These are phyloP conservation scores for Sicyos edulis DNA, from an alignment of 306 rosid genomes.

Conservation along the genomic window DNA sequence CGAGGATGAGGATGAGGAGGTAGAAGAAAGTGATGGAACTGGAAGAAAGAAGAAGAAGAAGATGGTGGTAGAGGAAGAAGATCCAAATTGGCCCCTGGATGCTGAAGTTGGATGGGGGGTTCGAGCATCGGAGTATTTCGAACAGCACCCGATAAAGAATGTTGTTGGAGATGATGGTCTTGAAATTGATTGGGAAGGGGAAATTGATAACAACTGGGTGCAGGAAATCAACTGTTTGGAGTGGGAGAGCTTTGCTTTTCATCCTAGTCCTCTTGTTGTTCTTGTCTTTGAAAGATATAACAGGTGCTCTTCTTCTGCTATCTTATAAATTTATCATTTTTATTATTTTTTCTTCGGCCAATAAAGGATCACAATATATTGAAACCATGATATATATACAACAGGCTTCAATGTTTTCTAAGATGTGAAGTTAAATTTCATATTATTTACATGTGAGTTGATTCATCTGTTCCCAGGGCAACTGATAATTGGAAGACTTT, in stretches of 20 bases:
- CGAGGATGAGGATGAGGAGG: constrained; percentile 16
- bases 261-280: constrained; percentile 87
- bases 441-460: background rate
- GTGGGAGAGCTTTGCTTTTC: constrained; percentile 94
- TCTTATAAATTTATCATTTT: background rate
- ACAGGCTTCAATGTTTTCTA: too few relatives aligned
- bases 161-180: constrained; percentile 69
- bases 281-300: constrained; percentile 81
- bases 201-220: constrained; percentile 80
- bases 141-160: constrained; percentile 69
- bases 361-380: background rate
- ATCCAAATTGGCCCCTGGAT: constrained; percentile 76
- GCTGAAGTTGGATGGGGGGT: constrained; percentile 92
- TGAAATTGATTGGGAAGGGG: constrained; percentile 95
- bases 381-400: background rate
- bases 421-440: background rate
- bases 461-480: constrained; percentile 41
- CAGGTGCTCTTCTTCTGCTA: constrained; percentile 35
- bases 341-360: background rate
- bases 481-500: constrained; percentile 76
- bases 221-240: constrained; percentile 90
- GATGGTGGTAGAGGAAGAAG: constrained; percentile 77
- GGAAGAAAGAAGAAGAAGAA: constrained; percentile 35
- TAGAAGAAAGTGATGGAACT: constrained; percentile 20
- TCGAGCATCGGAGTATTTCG: constrained; percentile 88